Base-by-base conservation (phyloP, 1,139 yeast genomes). In the Chernovozyma sophiae-reginae region DNA sequence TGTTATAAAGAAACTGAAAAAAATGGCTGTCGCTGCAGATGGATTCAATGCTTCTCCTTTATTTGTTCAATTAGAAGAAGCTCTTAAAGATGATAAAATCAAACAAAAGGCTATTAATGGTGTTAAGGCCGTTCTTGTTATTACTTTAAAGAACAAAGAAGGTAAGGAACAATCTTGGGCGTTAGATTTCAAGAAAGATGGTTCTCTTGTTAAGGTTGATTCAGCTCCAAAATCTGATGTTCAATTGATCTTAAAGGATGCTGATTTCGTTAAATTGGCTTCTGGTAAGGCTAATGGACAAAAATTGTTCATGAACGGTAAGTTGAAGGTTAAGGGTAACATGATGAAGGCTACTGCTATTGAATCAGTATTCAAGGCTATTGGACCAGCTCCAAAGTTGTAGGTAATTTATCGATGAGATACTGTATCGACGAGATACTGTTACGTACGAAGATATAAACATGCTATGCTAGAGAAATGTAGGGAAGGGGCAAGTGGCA, bases 291-390 rank as follows among this genome's bases (percentile, higher is more conserved):
- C 87, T 46, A 82, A 81, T 58, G 89, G 95, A 41, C 95, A 86
- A 63, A 82, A 81, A 67, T 74, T 86, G 55, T 86, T 85, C 65
- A 78, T 86, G 85, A 69, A 77, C 54, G 95, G 95, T 39, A 83
- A 82, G 62, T 74, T 86, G 62, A 86, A 86, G 74, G 81, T 86
- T 48, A 83, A 80, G 72, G 95, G 95, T 53, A 85, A 86, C 67
- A 82, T 86, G 68, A 83, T 84, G 90, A 86, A 86, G 73, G 95
- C 95, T 43, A 79, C 90, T 40, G 75, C 80, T 43, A 77, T 85
- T 45, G 95, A 86, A 64, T 64, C 74, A 34, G 80, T 86, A 35
- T 75, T 86, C 65, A 82, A 82, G 70, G 63, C 76, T 39, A 75
- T 84, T 38, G 80, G 74, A 52, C 80, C 81, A 38, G 67, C 67